phyloP scores from a whole-genome alignment of 1,284 basidiomycete genomes.

The Apiotrichum gamsii region DNA sequence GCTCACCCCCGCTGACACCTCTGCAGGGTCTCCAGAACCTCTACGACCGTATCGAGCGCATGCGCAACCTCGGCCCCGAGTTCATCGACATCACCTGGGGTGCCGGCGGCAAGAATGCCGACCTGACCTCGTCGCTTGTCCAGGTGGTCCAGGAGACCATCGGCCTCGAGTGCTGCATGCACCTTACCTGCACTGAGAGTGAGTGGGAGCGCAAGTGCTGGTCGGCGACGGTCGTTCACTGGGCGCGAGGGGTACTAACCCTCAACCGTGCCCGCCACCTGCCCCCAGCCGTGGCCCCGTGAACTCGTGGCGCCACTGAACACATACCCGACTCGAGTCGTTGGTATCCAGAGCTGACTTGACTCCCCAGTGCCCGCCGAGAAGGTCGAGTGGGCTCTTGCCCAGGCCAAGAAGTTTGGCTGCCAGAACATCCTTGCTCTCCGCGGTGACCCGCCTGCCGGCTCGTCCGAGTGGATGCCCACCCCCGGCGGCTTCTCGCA shows the following conservation, averaged over 20 bases:
- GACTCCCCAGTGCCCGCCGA: slow-evolving; percentile 64
- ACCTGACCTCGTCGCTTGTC: slow-evolving; percentile 88
- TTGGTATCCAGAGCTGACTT: too few species aligned
- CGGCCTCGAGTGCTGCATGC: slow-evolving; percentile 95
- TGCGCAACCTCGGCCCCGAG: slow-evolving; percentile 90
- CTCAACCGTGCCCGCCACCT: background rate
- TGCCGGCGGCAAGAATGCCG: slow-evolving; percentile 89
- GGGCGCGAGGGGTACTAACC: too few species aligned
- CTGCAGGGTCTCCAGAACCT: slow-evolving; percentile 91
- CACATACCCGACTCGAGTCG: too few species aligned
- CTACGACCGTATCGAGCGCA: slow-evolving; percentile 93
- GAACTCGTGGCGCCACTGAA: too few species aligned
- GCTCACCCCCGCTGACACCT: too few species aligned
- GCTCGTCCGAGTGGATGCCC: slow-evolving; percentile 83
- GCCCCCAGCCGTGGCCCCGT: too few species aligned
- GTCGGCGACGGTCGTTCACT: too few species aligned
- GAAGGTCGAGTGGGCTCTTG: slow-evolving; percentile 84
- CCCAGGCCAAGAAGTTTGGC: slow-evolving; percentile 87
- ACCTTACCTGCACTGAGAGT: slow-evolving; percentile 94
- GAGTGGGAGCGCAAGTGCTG: slow-evolving; percentile 13
- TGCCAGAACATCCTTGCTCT: slow-evolving; percentile 94
- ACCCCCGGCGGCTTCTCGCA: slow-evolving; percentile 82
- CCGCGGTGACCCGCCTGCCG: slow-evolving; percentile 84
- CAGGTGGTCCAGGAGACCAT: slow-evolving; percentile 89
- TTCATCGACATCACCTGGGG: slow-evolving; percentile 99